phyloP scores from a whole-genome alignment of 768 basidiomycete species.

The Pisolithus microcarpus region DNA sequence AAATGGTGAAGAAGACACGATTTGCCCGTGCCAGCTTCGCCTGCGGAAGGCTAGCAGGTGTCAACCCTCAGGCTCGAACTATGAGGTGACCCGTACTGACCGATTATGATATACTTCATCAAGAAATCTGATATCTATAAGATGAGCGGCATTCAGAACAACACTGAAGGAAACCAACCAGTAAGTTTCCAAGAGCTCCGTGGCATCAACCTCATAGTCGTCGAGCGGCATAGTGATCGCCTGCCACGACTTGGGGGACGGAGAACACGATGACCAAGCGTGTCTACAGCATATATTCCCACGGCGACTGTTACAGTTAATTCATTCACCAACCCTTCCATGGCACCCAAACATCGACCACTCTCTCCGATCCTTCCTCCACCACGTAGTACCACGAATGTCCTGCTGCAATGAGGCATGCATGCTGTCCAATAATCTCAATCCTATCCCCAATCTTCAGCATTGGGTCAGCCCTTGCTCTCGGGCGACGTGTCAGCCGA shows the following conservation, averaged over 20 bases:
- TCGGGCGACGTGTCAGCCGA: slow-evolving; percentile 8
- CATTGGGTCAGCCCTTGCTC: slow-evolving; percentile 8
- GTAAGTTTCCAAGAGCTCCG: slow-evolving; percentile 91
- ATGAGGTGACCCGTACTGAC: slow-evolving; percentile 34
- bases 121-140: slow-evolving; percentile 71
- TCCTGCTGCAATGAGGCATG: slow-evolving; percentile 73
- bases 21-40: slow-evolving; percentile 96
- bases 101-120: slow-evolving; percentile 97
- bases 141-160: slow-evolving; percentile 7
- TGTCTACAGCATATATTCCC: slow-evolving; percentile 11
- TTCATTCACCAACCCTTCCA: slow-evolving; percentile 80
- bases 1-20: slow-evolving; percentile 96
- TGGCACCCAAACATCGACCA: slow-evolving; percentile 81
- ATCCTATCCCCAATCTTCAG: slow-evolving; percentile 55
- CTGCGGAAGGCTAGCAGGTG: slow-evolving; percentile 34
- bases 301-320: slow-evolving; percentile 6
- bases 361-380: slow-evolving; percentile 38
- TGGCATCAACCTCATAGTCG: slow-evolving; percentile 75
- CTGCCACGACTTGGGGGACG: background rate
- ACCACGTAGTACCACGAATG: slow-evolving; percentile 79
- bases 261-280: background rate
- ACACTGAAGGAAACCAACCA: slow-evolving; percentile 40
- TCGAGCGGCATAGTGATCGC: slow-evolving; percentile 41
- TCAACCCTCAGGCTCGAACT: slow-evolving; percentile 2
- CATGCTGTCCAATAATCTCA: slow-evolving; percentile 78